Percentiles rank a stretch among this genome's conserved stretches.
These are phyloP conservation scores for Pseudopyricularia cyperi DNA, from an alignment of 2,329 filamentous ascomycete genomes.

Conservation along the genomic window DNA sequence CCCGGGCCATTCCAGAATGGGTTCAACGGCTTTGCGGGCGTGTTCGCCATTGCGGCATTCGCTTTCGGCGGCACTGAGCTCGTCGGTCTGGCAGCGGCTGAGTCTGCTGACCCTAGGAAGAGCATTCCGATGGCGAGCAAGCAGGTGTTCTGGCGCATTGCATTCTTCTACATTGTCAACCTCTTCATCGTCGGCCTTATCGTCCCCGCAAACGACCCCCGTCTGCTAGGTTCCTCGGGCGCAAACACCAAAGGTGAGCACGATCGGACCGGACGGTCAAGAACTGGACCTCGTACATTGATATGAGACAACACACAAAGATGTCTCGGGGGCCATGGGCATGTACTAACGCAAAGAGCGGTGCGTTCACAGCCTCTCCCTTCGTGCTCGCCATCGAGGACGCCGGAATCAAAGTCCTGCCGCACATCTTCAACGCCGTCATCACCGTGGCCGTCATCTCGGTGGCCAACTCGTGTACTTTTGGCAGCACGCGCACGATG, in stretches of 20 bases:
- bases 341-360: background rate
- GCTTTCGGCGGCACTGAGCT: conserved; percentile 39
- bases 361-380: conserved; percentile 21
- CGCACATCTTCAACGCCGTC: conserved; percentile 40
- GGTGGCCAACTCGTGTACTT: conserved; percentile 38
- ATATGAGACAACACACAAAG: too few species aligned
- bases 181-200: conserved; percentile 39
- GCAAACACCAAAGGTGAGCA: conserved; percentile 22
- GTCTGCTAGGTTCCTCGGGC: conserved; percentile 23
- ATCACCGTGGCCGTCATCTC: conserved; percentile 37
- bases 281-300: too few species aligned
- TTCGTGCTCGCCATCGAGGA: conserved; percentile 38
- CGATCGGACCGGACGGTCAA: background rate
- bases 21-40: conserved; percentile 35
- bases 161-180: conserved; percentile 37
- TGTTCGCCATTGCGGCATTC: conserved; percentile 39
- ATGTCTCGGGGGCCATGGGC: too few species aligned
- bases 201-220: conserved; percentile 25
- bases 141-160: conserved; percentile 41
- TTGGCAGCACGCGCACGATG: conserved; percentile 36
- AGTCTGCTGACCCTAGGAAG: conserved; percentile 32
- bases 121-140: conserved; percentile 36
- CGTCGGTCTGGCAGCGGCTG: conserved; percentile 37
- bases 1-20: conserved; percentile 40
- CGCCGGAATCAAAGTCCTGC: conserved; percentile 34